These are phyloP conservation scores for Vitis labrusca DNA, from an alignment of 164 flowering plant species.

Conservation along the genomic window DNA sequence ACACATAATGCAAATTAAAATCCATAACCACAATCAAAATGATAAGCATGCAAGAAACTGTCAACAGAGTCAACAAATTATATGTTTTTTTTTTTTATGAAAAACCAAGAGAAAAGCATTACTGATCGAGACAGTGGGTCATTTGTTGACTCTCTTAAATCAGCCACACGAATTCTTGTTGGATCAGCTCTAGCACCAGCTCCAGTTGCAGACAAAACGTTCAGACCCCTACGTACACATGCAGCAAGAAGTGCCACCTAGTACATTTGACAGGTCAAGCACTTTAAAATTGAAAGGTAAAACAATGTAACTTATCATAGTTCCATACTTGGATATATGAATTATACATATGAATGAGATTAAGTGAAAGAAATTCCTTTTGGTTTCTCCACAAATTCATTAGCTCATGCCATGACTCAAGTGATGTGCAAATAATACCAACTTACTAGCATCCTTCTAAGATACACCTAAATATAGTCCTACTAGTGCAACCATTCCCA, in stretches of 20 bases:
- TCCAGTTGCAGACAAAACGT: slow-evolving; percentile 91
- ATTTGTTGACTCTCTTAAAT: slow-evolving; percentile 83
- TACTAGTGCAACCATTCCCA: too few species aligned
- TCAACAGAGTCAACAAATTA: neutral
- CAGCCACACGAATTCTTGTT: slow-evolving; percentile 93
- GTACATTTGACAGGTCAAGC: slow-evolving; percentile 11
- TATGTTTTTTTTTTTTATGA: too few species aligned
- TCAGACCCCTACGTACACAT: slow-evolving; percentile 86
- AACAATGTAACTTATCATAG: neutral
- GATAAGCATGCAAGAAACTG: neutral
- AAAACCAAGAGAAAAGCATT: slow-evolving; percentile 17
- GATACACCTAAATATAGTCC: too few species aligned
- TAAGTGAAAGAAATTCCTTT: neutral
- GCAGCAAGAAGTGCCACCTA: slow-evolving; percentile 99
- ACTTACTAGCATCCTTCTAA: too few species aligned
- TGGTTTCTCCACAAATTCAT: too few species aligned
- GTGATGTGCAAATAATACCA: too few species aligned
- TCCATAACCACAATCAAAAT: neutral
- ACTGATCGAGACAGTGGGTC: slow-evolving; percentile 91
- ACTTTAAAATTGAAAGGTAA: neutral
- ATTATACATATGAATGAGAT: neutral
- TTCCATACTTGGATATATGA: neutral
- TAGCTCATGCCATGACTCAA: too few species aligned
- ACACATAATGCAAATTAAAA: neutral
- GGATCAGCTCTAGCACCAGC: slow-evolving; percentile 99